phyloP scores from a whole-genome alignment of 257 asterid species.

The Verbascum thapsus region DNA sequence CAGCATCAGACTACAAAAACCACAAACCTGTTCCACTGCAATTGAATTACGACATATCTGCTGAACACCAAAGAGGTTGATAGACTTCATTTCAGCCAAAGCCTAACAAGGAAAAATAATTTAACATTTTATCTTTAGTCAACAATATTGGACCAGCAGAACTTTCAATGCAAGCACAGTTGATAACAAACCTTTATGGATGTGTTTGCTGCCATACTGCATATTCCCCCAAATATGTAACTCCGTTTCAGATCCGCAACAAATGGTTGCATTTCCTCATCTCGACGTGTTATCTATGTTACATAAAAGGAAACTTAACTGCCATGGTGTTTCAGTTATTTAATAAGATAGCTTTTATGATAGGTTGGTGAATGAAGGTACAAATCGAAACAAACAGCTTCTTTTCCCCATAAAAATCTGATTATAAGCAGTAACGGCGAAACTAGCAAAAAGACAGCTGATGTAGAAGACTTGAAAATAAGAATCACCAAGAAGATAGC shows the following conservation, averaged over 20 bases:
- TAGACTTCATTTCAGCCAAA: conserved; percentile 84
- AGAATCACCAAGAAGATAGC: not conserved
- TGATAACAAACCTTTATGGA: conserved; percentile 69
- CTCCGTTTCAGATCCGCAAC: conserved; percentile 80
- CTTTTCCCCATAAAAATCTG: not conserved
- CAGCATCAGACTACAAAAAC: not conserved
- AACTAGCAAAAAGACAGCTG: not conserved
- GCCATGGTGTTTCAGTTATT: conserved; percentile 10
- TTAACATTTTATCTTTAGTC: conserved; percentile 16
- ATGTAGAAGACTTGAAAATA: not conserved
- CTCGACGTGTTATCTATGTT: conserved; percentile 89
- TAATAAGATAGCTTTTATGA: conserved; percentile 11
- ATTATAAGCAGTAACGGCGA: not conserved
- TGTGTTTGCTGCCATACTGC: conserved; percentile 78
- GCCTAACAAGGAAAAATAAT: conserved; percentile 51
- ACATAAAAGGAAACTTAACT: conserved; percentile 26
- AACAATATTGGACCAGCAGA: no score
- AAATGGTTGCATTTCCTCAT: conserved; percentile 93
- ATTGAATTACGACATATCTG: conserved; percentile 98
- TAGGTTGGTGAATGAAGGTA: conserved; percentile 3
- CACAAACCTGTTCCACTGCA: conserved; percentile 92
- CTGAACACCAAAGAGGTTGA: conserved; percentile 98
- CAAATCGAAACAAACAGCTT: not conserved
- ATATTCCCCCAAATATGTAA: conserved; percentile 95
- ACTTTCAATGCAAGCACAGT: conserved; percentile 29